Base-by-base conservation (phyloP, 2,329 filamentous ascomycete species). In the Diaporthe eres region DNA sequence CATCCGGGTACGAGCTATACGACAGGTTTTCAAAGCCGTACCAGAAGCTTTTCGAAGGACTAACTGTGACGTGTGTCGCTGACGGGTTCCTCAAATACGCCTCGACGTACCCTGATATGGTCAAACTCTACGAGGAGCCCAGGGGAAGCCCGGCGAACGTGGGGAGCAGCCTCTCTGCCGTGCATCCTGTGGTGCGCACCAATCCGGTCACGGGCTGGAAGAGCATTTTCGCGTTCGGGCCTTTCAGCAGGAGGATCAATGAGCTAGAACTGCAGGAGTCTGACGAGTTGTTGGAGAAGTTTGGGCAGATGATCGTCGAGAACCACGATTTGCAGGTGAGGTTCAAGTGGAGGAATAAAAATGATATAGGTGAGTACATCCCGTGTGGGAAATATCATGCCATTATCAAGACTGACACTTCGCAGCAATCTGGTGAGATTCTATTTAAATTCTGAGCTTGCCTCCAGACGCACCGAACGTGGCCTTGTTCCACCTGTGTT, bases 1-100 rank as follows among this genome's bases (percentile, higher is more conserved):
- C 90, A 0, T 91, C 88, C 1, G 90, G 90, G 1, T 92, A 92
- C 77, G 90, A 92, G 72, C 79, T 91, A 13, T 91, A 90, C 72
- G 90, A 92, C 79, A 85, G 89, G 5, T 83, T 91, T 55, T 89
- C 87, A 1, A 80, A 83, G 9, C 82, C 88, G 0, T 89, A 88
- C 75, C 87, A 87, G 75, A 84, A 84, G 60, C 88, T 90, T 79
- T 83, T 91, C 37, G 89, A 91, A 74, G 81, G 82, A 0, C 79
- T 91, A 6, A 90, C 88, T 0, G 89, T 86, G 0, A 88, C 86
- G 0, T 89, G 85, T 65, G 81, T 80, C 12, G 83, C 83, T 2
- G 79, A 82, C 0, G 83, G 82, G 0, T 87, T 87, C 80, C 79
- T 83, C 31, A 77, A 83, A 0, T 82, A 82, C 2, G 85, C 84